A percentile compares a stretch with the other conserved stretches of the same genome.
Conservation (phyloP, 164 flowering plant genomes). For the Nymphaea colorata region DNA sequence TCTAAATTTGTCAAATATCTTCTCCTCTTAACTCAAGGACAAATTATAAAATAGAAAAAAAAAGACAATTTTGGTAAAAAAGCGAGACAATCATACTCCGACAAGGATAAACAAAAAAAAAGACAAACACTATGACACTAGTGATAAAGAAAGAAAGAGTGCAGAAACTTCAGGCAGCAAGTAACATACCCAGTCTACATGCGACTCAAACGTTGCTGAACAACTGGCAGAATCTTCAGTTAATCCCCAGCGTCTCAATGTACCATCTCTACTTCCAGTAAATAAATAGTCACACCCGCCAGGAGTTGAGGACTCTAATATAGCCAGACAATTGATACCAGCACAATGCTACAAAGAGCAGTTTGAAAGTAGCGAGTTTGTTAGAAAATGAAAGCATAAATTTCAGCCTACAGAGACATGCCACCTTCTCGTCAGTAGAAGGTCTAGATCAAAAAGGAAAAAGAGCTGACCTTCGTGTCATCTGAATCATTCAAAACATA, state of each 20-base stretch:
- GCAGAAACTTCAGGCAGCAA: no score
- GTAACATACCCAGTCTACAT: conserved; percentile 82
- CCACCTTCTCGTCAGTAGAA: neutral
- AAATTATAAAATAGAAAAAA: no score
- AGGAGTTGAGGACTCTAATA: conserved; percentile 35
- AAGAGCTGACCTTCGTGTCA: conserved; percentile 52
- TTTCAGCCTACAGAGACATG: neutral
- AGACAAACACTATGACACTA: no score
- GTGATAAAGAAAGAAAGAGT: no score
- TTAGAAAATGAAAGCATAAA: neutral
- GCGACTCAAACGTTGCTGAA: conserved; percentile 96
- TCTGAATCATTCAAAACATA: conserved; percentile 76
- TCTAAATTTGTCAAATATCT: no score
- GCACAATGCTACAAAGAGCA: conserved; percentile 73
- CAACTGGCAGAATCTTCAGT: conserved; percentile 65
- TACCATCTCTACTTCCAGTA: conserved; percentile 98
- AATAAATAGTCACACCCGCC: conserved; percentile 52
- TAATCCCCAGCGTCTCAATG: conserved; percentile 78
- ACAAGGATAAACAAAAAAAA: no score
- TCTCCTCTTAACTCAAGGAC: no score
- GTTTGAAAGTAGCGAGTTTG: no score
- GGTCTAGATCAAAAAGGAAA: neutral
- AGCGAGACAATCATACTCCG: no score
- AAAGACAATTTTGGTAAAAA: no score
- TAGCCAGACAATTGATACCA: conserved; percentile 80